Evolutionary conservation across 768 basidiomycete genomes (phyloP).

Genomic region (Panellus pusillus): DNA sequence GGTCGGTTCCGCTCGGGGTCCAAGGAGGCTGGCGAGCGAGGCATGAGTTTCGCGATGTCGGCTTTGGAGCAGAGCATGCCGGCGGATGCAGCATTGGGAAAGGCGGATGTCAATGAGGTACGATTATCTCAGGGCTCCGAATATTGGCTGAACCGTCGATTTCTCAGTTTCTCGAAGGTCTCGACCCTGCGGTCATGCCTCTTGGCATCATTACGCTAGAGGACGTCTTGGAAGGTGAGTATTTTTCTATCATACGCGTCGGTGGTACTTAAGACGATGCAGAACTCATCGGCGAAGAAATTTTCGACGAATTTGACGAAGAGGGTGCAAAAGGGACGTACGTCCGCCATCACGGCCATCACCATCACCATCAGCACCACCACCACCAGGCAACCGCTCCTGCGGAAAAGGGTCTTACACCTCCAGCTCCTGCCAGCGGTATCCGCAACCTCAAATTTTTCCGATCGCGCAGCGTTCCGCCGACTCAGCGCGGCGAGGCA

Average conservation of each 20-base stretch:
- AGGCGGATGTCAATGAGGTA: slow-evolving; percentile 55
- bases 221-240: slow-evolving; percentile 63
- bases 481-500: slow-evolving; percentile 28
- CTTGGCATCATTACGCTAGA: slow-evolving; percentile 76
- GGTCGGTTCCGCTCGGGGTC: not conserved
- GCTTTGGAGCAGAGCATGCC: slow-evolving; percentile 62
- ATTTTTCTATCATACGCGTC: not conserved
- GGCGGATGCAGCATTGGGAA: slow-evolving; percentile 63
- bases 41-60: slow-evolving; percentile 25
- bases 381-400: slow-evolving; percentile 12
- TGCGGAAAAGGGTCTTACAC: slow-evolving; percentile 27
- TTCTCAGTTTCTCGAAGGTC: slow-evolving; percentile 51
- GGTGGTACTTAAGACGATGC: slow-evolving; percentile 2
- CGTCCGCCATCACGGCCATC: slow-evolving; percentile 34
- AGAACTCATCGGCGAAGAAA: slow-evolving; percentile 75
- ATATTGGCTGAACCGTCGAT: not conserved
- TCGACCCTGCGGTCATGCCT: slow-evolving; percentile 61
- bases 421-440: slow-evolving; percentile 5
- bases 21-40: slow-evolving; percentile 8
- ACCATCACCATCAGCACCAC: slow-evolving; percentile 21
- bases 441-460: slow-evolving; percentile 34
- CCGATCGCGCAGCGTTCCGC: slow-evolving; percentile 41
- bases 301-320: slow-evolving; percentile 68
- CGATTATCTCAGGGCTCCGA: slow-evolving; percentile 6
- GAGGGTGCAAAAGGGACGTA: slow-evolving; percentile 44